Conservation (phyloP, 371 early-diverging fungal genomes). For the Rhizomucor pusillus region DNA sequence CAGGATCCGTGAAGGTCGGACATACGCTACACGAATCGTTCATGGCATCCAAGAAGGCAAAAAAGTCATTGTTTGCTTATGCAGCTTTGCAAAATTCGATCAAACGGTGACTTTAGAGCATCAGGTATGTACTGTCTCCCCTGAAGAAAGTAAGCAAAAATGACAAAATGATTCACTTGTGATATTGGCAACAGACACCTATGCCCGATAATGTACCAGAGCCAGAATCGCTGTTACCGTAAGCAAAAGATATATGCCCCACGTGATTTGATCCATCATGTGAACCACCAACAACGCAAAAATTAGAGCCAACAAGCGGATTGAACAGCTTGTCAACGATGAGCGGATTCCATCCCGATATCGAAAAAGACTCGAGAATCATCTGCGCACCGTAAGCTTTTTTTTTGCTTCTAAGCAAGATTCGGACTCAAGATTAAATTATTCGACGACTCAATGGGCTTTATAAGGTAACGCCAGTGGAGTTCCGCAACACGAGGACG, state of each 20-base stretch:
- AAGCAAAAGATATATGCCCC: slow-evolving; percentile 2
- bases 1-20: slow-evolving; percentile 39
- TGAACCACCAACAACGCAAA: too few relatives aligned
- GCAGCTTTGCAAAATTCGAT: slow-evolving; percentile 33
- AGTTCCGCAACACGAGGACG: slow-evolving; percentile 27
- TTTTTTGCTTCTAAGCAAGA: slow-evolving; percentile 3
- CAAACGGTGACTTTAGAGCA: slow-evolving; percentile 22
- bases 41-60: slow-evolving; percentile 40
- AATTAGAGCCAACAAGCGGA: neutral
- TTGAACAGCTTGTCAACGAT: neutral
- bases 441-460: neutral
- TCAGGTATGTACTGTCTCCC: slow-evolving; percentile 25
- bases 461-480: slow-evolving; percentile 23
- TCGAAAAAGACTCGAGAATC: neutral
- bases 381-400: slow-evolving; percentile 3
- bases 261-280: too few relatives aligned
- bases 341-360: slow-evolving; percentile 1
- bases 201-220: slow-evolving; percentile 21
- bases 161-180: too few relatives aligned
- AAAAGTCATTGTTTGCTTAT: slow-evolving; percentile 31
- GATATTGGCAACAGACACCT: slow-evolving; percentile 9
- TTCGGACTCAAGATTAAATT: too few relatives aligned
- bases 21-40: slow-evolving; percentile 40
- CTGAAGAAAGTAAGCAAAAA: neutral
- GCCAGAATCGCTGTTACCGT: slow-evolving; percentile 30